Evolutionary conservation across 2,329 filamentous ascomycete genomes (phyloP).

Genomic region (Aspergillus sojae): DNA sequence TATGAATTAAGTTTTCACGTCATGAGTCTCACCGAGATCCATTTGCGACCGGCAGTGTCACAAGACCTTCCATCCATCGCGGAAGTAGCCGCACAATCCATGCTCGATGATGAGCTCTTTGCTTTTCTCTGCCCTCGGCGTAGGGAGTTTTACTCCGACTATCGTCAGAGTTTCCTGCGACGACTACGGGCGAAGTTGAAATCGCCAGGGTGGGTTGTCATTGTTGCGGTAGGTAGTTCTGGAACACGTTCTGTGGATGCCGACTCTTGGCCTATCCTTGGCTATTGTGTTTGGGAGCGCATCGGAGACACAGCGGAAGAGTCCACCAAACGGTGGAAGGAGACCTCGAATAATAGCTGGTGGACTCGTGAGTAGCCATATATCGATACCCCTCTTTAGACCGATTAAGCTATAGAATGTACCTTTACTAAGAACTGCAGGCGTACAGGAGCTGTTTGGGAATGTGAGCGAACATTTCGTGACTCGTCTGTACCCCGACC

Average conservation of each 20-base stretch:
- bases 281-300: constrained; percentile 12
- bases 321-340: neutral
- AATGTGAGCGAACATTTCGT: constrained; percentile 1
- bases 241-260: neutral
- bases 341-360: constrained; percentile 1
- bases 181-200: constrained; percentile 10
- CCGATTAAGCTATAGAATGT: neutral
- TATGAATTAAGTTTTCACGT: neutral
- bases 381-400: too few relatives aligned
- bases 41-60: constrained; percentile 10
- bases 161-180: constrained; percentile 16
- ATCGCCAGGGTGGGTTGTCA: constrained; percentile 12
- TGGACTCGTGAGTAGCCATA: constrained; percentile 7
- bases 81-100: constrained; percentile 18
- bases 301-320: constrained; percentile 8
- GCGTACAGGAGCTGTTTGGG: neutral
- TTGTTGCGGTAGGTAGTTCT: constrained; percentile 10
- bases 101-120: constrained; percentile 20
- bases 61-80: constrained; percentile 16
- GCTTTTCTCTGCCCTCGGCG: constrained; percentile 15
- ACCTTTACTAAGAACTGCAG: neutral
- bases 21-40: constrained; percentile 3
- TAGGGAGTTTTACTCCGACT: constrained; percentile 11
- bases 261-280: neutral
- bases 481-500: constrained; percentile 11